These are phyloP conservation scores for Vitis labrusca DNA, from an alignment of 164 flowering plant species.

Conservation along the genomic window DNA sequence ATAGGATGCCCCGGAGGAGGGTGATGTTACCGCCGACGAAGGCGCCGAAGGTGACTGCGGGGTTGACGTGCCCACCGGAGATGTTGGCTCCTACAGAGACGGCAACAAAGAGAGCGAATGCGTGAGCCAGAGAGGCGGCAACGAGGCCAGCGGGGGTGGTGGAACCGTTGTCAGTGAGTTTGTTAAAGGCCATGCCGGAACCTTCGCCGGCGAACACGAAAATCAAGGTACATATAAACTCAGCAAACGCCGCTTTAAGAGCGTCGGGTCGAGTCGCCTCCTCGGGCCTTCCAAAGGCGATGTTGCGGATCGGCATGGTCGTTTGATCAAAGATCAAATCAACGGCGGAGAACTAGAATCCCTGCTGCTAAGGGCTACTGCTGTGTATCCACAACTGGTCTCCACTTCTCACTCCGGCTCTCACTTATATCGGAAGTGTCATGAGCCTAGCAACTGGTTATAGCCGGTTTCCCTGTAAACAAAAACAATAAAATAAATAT, in stretches of 20 bases:
- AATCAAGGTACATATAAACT: constrained; percentile 67
- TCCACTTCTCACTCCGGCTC: background rate
- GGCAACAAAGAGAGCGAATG: constrained; percentile 49
- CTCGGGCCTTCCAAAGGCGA: constrained; percentile 47
- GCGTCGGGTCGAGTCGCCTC: constrained; percentile 62
- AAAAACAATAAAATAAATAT: background rate
- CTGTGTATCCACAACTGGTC: background rate
- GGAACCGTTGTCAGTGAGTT: constrained; percentile 38
- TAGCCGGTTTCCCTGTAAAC: constrained; percentile 32
- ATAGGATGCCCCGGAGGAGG: constrained; percentile 49
- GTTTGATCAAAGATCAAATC: too few relatives aligned
- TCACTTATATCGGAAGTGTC: constrained; percentile 15
- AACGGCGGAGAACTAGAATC: background rate
- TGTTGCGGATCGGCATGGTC: constrained; percentile 51
- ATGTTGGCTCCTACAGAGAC: constrained; percentile 52
- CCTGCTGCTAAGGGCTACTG: too few relatives aligned
- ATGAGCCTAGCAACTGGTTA: constrained; percentile 16
- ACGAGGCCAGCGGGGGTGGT: constrained; percentile 55
- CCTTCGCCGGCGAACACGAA: constrained; percentile 83
- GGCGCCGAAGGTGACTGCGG: constrained; percentile 61
- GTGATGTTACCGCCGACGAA: constrained; percentile 63
- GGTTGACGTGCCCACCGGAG: constrained; percentile 69
- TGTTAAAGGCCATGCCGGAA: constrained; percentile 69
- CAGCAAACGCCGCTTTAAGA: constrained; percentile 61
- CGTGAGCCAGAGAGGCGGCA: constrained; percentile 62